Evolutionary conservation across 2,329 filamentous ascomycete genomes (phyloP).

Genomic region (Fusarium tjaetaba): DNA sequence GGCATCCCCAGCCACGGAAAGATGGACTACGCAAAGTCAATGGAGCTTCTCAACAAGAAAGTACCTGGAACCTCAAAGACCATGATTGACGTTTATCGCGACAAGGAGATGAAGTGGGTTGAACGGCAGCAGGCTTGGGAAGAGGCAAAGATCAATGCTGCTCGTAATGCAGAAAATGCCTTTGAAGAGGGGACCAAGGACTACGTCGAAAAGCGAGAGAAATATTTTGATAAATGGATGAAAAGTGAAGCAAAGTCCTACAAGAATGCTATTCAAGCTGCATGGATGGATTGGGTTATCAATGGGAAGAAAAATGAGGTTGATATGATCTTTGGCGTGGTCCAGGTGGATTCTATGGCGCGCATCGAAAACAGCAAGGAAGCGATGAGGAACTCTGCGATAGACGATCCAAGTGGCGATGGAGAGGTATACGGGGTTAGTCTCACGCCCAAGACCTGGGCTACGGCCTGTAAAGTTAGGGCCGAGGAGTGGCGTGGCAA

Average conservation of each 20-base stretch:
- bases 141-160: neutral
- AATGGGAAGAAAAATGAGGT: neutral
- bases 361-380: neutral
- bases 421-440: neutral
- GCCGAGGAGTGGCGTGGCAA: neutral
- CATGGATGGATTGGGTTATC: neutral
- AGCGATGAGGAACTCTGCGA: neutral
- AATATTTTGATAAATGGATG: neutral
- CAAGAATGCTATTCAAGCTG: neutral
- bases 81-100: neutral
- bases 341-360: neutral
- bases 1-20: neutral
- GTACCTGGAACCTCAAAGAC: neutral
- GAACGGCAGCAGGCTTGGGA: neutral
- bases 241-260: neutral
- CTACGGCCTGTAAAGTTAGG: neutral
- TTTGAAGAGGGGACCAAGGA: neutral
- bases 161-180: neutral
- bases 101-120: neutral
- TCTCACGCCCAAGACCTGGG: neutral
- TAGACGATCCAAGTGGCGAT: neutral
- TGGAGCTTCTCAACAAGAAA: neutral
- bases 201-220: fast-evolving
- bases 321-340: neutral
- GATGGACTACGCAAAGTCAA: neutral